Evolutionary conservation across 2,329 filamentous ascomycete species (phyloP).

Genomic region (Drechslerella dactyloides): DNA sequence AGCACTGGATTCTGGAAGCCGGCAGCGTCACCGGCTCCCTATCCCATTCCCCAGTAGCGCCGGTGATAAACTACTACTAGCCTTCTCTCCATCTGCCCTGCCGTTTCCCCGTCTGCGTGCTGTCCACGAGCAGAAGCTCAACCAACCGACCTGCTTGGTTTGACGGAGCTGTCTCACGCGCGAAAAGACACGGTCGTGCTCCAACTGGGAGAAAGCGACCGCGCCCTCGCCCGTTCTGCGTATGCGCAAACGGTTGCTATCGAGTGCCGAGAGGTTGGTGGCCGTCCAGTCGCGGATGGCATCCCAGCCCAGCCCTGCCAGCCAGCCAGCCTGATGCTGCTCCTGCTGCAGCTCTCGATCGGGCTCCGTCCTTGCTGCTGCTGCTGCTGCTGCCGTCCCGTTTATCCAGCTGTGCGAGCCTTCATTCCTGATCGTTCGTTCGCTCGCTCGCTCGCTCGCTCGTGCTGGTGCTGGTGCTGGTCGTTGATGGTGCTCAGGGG

Average conservation of each 20-base stretch:
- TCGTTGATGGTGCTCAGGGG: slow-evolving; percentile 1
- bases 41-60: not conserved
- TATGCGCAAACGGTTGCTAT: not conserved
- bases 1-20: not conserved
- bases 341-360: not conserved
- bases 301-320: not conserved
- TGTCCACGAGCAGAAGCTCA: not conserved
- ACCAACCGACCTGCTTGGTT: not conserved
- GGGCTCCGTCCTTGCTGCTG: not conserved
- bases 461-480: too few relatives aligned
- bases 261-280: slow-evolving; percentile 6
- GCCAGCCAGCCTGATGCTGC: not conserved
- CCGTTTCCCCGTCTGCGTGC: not conserved
- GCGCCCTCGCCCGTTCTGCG: too few relatives aligned
- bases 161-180: slow-evolving; percentile 8
- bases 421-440: not conserved
- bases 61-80: not conserved
- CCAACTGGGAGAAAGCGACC: not conserved
- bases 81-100: too few relatives aligned
- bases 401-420: not conserved
- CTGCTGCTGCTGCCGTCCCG: not conserved
- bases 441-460: too few relatives aligned
- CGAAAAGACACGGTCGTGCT: not conserved
- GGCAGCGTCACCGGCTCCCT: not conserved
- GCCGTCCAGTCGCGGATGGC: slow-evolving; percentile 1